These are phyloP conservation scores for Colletotrichum spaethianum DNA, from an alignment of 2,329 filamentous ascomycete genomes.

Conservation along the genomic window DNA sequence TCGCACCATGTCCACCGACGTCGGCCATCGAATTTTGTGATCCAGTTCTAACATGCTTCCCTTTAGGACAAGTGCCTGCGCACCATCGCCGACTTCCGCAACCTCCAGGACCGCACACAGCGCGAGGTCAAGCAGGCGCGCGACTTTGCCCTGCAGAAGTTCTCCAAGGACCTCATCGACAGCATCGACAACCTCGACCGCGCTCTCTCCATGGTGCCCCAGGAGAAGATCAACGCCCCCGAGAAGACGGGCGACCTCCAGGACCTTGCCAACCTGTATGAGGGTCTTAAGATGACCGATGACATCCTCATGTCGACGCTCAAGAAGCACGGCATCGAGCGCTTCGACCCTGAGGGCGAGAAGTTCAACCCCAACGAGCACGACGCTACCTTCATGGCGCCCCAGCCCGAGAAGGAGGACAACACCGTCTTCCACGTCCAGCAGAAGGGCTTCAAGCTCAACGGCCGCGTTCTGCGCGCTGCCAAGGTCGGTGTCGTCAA, in stretches of 20 bases:
- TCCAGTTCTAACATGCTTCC: constrained; percentile 16
- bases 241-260: constrained; percentile 69
- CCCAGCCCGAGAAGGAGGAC: constrained; percentile 89
- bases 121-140: constrained; percentile 90
- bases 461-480: constrained; percentile 89
- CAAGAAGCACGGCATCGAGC: constrained; percentile 93
- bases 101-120: constrained; percentile 94
- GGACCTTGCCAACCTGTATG: constrained; percentile 85
- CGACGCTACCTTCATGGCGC: constrained; percentile 96
- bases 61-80: constrained; percentile 92
- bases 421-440: constrained; percentile 92
- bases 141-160: constrained; percentile 95
- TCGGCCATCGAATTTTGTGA: constrained; percentile 25
- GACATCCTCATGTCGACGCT: constrained; percentile 87
- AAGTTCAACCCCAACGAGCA: constrained; percentile 98
- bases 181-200: constrained; percentile 98
- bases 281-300: constrained; percentile 97
- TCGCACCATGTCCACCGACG: constrained; percentile 12
- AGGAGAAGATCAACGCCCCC: constrained; percentile 74
- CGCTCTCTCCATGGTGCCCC: constrained; percentile 83
- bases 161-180: constrained; percentile 95
- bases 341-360: constrained; percentile 85
- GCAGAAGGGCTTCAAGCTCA: constrained; percentile 95
- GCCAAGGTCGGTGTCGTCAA: constrained; percentile 98
- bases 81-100: constrained; percentile 95